These are phyloP conservation scores for Neonectria magnoliae DNA, from an alignment of 2,329 filamentous ascomycete genomes.

Conservation along the genomic window DNA sequence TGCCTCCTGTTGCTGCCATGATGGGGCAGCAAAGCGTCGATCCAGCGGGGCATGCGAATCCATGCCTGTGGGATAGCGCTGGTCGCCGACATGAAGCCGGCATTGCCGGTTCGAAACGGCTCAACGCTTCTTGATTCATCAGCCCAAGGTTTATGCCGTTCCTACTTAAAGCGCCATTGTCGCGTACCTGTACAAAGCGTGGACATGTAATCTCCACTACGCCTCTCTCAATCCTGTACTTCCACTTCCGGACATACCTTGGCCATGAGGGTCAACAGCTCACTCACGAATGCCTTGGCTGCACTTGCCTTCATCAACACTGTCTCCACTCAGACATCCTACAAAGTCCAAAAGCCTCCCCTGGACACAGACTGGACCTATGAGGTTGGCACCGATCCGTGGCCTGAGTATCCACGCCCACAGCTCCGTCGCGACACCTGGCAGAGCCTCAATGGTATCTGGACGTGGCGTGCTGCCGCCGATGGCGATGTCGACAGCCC, in stretches of 20 bases:
- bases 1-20: background rate
- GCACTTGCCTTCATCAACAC: background rate
- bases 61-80: background rate
- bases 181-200: background rate
- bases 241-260: background rate
- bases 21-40: background rate
- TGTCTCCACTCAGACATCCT: background rate
- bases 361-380: background rate
- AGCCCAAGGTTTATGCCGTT: background rate
- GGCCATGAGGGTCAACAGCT: background rate
- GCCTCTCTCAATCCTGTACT: background rate
- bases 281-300: background rate
- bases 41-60: background rate
- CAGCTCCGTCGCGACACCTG: background rate
- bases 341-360: background rate
- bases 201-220: background rate
- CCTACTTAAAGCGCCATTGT: background rate
- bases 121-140: background rate
- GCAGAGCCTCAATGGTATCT: background rate
- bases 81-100: background rate
- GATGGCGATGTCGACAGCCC: background rate
- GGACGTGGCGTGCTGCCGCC: background rate
- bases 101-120: background rate
- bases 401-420: background rate
- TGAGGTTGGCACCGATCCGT: background rate